Conservation (phyloP, 192 early-diverging fungal genomes). For the Kappamyces sp. region DNA sequence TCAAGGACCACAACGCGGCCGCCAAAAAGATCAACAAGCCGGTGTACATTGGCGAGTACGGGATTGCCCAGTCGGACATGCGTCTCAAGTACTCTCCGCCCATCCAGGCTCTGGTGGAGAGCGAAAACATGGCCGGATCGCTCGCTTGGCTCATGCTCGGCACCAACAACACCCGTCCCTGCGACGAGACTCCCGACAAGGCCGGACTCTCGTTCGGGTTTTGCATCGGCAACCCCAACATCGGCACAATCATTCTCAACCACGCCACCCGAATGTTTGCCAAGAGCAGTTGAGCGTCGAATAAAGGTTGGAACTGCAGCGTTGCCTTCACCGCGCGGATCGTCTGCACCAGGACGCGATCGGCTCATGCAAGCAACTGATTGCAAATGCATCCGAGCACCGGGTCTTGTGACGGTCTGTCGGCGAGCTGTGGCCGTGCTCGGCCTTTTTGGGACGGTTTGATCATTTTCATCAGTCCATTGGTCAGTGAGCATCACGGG, state of each 20-base stretch:
- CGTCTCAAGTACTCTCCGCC: slow-evolving; percentile 2
- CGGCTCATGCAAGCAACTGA: no score
- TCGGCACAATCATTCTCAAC: not conserved
- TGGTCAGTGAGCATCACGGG: no score
- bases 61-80: not conserved
- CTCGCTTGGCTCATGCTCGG: slow-evolving; percentile 6
- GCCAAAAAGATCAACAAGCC: slow-evolving; percentile 29
- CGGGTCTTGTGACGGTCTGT: no score
- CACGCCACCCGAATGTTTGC: slow-evolving; percentile 7
- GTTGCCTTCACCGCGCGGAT: no score
- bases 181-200: slow-evolving; percentile 10
- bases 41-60: slow-evolving; percentile 17
- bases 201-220: slow-evolving; percentile 2
- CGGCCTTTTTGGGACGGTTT: no score
- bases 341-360: no score
- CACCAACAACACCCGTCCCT: slow-evolving; percentile 6
- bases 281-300: not conserved
- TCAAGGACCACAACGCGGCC: slow-evolving; percentile 23
- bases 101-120: slow-evolving; percentile 8
- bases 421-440: no score
- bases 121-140: not conserved
- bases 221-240: slow-evolving; percentile 3
- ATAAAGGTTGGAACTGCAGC: not conserved
- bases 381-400: no score
- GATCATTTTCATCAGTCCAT: no score